Base-by-base conservation (phyloP, 805 yeast species). In the Pichia ethanolica region DNA sequence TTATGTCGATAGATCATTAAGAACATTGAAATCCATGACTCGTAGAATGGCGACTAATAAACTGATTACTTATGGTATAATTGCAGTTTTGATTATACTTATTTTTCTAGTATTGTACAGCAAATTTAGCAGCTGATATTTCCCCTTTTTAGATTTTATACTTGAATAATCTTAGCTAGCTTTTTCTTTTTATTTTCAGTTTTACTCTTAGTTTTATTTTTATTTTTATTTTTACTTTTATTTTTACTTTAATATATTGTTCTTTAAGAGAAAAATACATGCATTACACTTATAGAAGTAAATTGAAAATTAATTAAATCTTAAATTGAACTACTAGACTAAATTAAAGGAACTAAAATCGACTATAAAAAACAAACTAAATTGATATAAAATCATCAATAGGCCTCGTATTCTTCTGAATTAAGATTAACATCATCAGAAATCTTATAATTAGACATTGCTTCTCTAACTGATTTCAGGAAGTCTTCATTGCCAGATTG, bases 11-110 rank as follows among this genome's bases (percentile, higher is more conserved):
- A 83, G 86, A 62, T 83, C 93, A 49, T 77, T 93, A 49, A 79
- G 86, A 50, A 93, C 98, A 1, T 72, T 93, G 59, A 82, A 89
- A 59, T 77, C 87, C 20, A 93, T 93, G 99, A 85, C 96, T 28
- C 77, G 98, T 67, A 73, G 98, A 59, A 75, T 90, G 74, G 89
- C 95, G 10, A 91, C 97, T 6, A 91, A 91, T 67, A 85, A 89
- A 66, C 74, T 90, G 57, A 85, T 91, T 54, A 87, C 95, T 50
- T 87, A 89, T 60, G 95, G 95, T 10, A 91, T 91, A 50, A 91
- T 91, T 48, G 96, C 86, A 7, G 90, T 91, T 20, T 75, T 91
- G 60, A 81, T 91, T 7, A 60, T 91, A 47, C 73, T 91, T 59
- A 91, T 91, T 44, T 70, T 91, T 54, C 72, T 91, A 55, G 97